Percentiles rank a stretch among this genome's conserved stretches.
Evolutionary conservation across 805 yeast species (phyloP).

Genomic region (Suhomyces kilbournensis): DNA sequence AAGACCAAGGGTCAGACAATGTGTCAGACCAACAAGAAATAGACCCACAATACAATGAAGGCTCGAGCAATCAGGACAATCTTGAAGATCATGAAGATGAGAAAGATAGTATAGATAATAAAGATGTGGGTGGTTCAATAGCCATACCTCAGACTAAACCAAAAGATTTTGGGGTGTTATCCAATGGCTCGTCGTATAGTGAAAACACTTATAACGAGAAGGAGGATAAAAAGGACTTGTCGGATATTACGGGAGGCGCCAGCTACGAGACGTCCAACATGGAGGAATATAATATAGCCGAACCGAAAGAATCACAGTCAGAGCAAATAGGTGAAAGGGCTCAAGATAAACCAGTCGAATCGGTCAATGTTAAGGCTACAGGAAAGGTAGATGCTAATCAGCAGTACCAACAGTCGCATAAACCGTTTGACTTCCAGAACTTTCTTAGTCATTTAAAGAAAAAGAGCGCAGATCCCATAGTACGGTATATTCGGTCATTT

Average conservation of each 20-base stretch:
- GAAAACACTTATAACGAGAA: background rate
- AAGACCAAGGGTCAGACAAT: background rate
- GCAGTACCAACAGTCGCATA: constrained; percentile 41
- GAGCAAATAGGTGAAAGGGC: no score
- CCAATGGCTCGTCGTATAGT: background rate
- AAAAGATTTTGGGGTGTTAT: background rate
- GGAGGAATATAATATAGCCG: constrained; percentile 13
- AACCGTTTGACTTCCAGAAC: constrained; percentile 76
- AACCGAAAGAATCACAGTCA: no score
- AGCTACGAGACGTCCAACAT: constrained; percentile 13
- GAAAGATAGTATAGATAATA: background rate
- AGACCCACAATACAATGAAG: no score
- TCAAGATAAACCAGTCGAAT: background rate
- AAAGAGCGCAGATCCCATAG: constrained; percentile 83
- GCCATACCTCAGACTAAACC: background rate
- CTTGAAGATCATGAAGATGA: no score
- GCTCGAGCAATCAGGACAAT: no score
- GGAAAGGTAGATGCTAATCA: constrained; percentile 13
- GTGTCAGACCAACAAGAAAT: no score
- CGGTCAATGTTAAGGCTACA: background rate
- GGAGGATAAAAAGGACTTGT: constrained; percentile 6
- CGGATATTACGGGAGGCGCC: constrained; percentile 11
- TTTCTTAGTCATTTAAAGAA: constrained; percentile 70
- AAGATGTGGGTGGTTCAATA: background rate
- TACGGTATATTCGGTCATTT: constrained; percentile 81